Evolutionary conservation across 768 basidiomycete species (phyloP), one percentile per base, ranked within the genome.

Genomic region (Hemileccinum impolitum): DNA sequence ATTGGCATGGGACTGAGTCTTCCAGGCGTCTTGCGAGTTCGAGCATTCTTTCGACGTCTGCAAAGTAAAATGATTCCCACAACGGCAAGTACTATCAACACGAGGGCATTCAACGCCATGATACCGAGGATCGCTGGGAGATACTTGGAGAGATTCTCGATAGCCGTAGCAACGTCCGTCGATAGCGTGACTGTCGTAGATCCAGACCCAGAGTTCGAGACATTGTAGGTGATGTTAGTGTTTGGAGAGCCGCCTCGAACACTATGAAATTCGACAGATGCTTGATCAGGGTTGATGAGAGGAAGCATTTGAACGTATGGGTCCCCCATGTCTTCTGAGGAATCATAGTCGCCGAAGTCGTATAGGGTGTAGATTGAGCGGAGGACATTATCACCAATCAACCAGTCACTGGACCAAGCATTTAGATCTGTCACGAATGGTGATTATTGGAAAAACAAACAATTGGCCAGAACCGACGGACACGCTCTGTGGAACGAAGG

Each of bases 291-390:
- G 61, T 90, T 75, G 52, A 87, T 66, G 45, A 90, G 74, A 13
- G 87, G 70, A 52, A 90, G 74, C 34, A 93, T 68, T 66, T 84
- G 84, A 70, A 93, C 77, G 64, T 87, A 90, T 5, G 90, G 90
- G 61, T 83, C 67, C 35, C 87, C 88, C 81, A 83, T 83, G 14
- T 75, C 66, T 32, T 81, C 83, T 5, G 75, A 70, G 12, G 74
- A 63, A 60, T 83, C 78, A 56, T 80, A 90, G 68, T 92, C 87
- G 19, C 90, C 90, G 61, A 86, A 93, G 66, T 91, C 86, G 64
- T 90, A 93, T 48, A 93, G 70, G 8, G 87, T 78, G 66, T 92
- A 92, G 34, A 91, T 70, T 14, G 87, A 87, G 50, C 90, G 88
- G 51, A 93, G 75, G 62, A 90, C 77, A 59, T 88, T 91, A 67